Evolutionary conservation across 1,139 yeast species (phyloP), one percentile per base, ranked within the genome.

Genomic region (Yamadazyma dushanensis): DNA sequence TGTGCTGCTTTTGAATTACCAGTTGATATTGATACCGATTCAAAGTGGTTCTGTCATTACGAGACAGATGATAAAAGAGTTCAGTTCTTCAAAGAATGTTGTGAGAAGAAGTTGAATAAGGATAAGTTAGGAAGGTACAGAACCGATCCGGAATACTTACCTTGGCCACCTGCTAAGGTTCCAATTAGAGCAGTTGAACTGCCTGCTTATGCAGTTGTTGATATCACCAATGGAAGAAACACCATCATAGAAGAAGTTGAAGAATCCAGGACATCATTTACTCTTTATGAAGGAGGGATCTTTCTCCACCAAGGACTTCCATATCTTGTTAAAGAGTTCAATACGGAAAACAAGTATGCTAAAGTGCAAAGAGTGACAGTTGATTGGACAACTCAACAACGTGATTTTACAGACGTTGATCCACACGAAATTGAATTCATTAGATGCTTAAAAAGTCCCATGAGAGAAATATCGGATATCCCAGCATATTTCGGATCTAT

Each of bases 261-360:
- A 54, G 85, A 85, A 2, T 82, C 87, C 32, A 72, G 98, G 48
- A 87, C 95, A 0, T 82, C 90, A 35, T 92, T 92, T 55, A 88
- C 97, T 0, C 57, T 92, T 1, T 94, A 94, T 56, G 97, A 92
- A 56, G 99, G 98, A 1, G 98, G 95, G 0, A 89, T 92, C 1
- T 89, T 86, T 48, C 74, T 92, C 32, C 97, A 92, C 53, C 97
- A 92, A 57, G 99, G 99, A 3, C 72, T 78, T 41, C 88, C 97
- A 0, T 90, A 89, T 53, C 56, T 94, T 24, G 90, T 94, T 0
- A 77, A 83, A 38, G 95, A 89, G 47, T 84, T 92, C 51, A 84
- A 89, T 47, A 69, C 84, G 0, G 86, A 85, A 21, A 83, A 78
- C 10, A 73, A 71, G 38, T 86, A 64, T 58, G 97, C 97, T 0